Evolutionary conservation across 1,284 basidiomycete species (phyloP).

Genomic region (Rhodotorula sp.): DNA sequence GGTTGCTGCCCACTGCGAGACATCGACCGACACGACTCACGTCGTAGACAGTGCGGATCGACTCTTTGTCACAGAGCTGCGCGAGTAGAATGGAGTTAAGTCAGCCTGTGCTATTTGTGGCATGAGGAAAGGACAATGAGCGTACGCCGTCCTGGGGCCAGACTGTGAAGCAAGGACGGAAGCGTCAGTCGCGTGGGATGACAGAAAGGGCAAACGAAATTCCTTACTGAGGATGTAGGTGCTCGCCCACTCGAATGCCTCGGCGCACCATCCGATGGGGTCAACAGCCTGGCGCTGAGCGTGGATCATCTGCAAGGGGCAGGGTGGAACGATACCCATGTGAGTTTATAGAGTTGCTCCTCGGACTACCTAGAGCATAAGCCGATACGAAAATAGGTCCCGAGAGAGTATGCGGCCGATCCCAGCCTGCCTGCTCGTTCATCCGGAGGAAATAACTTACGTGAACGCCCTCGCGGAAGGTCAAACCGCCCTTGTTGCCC

Average conservation of each 20-base stretch:
- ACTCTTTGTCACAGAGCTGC: slow-evolving; percentile 28
- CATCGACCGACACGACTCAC: slow-evolving; percentile 1
- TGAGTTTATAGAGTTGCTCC: background rate
- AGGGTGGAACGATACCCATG: background rate
- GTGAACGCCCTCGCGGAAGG: slow-evolving; percentile 22
- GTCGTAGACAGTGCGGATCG: slow-evolving; percentile 31
- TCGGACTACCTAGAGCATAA: no score
- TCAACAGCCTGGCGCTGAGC: slow-evolving; percentile 20
- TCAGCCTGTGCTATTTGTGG: no score
- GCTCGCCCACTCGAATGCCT: slow-evolving; percentile 23
- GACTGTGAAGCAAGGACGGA: background rate
- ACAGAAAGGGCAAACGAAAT: background rate
- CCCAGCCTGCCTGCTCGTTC: background rate
- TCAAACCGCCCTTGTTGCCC: slow-evolving; percentile 28
- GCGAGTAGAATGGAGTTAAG: background rate
- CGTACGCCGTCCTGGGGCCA: slow-evolving; percentile 31
- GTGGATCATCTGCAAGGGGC: slow-evolving; percentile 19
- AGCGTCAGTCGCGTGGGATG: background rate
- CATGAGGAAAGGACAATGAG: background rate
- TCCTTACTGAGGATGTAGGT: slow-evolving; percentile 24
- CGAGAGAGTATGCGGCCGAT: background rate
- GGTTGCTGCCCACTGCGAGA: background rate
- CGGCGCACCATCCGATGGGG: slow-evolving; percentile 21
- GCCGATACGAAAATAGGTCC: background rate
- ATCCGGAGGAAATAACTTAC: background rate